Percentiles rank a stretch among this genome's conserved stretches.
phyloP scores from a whole-genome alignment of 2,329 filamentous ascomycete genomes.

The Paracoccidioides brasiliensis region DNA sequence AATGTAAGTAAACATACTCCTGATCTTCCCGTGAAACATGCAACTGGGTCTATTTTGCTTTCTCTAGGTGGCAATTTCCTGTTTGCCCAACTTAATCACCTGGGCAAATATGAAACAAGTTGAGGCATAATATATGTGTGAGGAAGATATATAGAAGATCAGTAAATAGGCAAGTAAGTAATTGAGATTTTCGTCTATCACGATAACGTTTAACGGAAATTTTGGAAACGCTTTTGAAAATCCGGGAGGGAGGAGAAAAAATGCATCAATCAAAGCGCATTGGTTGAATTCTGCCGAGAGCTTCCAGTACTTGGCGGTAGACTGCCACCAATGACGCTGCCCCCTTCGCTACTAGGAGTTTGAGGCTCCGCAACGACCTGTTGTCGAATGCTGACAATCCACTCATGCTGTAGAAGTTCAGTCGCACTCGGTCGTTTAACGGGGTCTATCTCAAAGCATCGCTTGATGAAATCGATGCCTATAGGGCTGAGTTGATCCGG shows the following conservation, averaged over 20 bases:
- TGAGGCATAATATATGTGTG: background rate
- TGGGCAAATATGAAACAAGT: background rate
- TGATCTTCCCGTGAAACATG: too few relatives aligned
- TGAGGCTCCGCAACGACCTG: slow-evolving; percentile 34
- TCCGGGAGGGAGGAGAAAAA: too few relatives aligned
- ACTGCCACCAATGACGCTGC: slow-evolving; percentile 30
- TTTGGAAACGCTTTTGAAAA: background rate
- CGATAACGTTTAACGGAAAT: background rate
- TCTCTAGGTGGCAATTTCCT: background rate
- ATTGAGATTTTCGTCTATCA: background rate
- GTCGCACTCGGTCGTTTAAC: slow-evolving; percentile 65
- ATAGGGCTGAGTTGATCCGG: slow-evolving; percentile 69
- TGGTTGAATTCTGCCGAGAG: slow-evolving; percentile 14
- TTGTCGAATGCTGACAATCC: slow-evolving; percentile 48
- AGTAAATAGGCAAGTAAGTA: background rate
- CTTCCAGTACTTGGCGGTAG: slow-evolving; percentile 6
- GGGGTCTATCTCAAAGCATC: slow-evolving; percentile 79
- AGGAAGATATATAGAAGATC: background rate
- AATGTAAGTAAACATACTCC: too few relatives aligned
- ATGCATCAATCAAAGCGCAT: background rate
- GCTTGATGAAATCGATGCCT: slow-evolving; percentile 77
- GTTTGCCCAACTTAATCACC: too few relatives aligned
- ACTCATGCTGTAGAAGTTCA: slow-evolving; percentile 86
- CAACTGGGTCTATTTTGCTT: background rate
- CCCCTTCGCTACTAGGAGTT: slow-evolving; percentile 25